A percentile compares a stretch with the other conserved stretches of the same genome.
These are phyloP conservation scores for Mycena floridula DNA, from an alignment of 768 basidiomycete genomes.

Conservation along the genomic window DNA sequence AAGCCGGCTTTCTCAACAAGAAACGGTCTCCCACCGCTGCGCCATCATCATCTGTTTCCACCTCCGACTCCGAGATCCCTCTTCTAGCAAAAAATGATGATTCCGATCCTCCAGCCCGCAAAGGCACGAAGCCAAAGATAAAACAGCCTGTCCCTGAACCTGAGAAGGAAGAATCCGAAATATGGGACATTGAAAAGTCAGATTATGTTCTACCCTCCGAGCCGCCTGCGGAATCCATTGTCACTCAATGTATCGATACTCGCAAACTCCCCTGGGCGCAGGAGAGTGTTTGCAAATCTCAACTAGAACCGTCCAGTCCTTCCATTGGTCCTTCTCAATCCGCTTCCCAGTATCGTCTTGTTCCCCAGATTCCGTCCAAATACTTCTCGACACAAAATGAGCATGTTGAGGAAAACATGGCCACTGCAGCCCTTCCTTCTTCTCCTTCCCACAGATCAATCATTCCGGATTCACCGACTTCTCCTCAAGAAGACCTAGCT, in stretches of 20 bases:
- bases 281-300: background rate
- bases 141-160: constrained; percentile 1
- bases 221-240: constrained; percentile 2
- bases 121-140: background rate
- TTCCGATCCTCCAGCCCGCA: background rate
- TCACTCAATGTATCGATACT: background rate
- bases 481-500: no score
- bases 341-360: constrained; percentile 39
- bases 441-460: no score
- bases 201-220: constrained; percentile 18
- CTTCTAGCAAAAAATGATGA: background rate
- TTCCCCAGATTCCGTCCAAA: constrained; percentile 11
- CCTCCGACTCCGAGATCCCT: background rate
- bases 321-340: constrained; percentile 46
- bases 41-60: background rate
- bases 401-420: no score
- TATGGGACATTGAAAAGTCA: constrained; percentile 54
- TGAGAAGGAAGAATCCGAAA: constrained; percentile 26
- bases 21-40: background rate
- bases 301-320: constrained; percentile 9
- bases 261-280: constrained; percentile 1
- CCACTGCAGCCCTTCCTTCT: no score
- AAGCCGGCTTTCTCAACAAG: constrained; percentile 37
- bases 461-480: no score
- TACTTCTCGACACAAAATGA: constrained; percentile 13